Evolutionary conservation across 1,284 basidiomycete species (phyloP), one percentile per base, ranked within the genome.

Genomic region (Ustilago esculenta): DNA sequence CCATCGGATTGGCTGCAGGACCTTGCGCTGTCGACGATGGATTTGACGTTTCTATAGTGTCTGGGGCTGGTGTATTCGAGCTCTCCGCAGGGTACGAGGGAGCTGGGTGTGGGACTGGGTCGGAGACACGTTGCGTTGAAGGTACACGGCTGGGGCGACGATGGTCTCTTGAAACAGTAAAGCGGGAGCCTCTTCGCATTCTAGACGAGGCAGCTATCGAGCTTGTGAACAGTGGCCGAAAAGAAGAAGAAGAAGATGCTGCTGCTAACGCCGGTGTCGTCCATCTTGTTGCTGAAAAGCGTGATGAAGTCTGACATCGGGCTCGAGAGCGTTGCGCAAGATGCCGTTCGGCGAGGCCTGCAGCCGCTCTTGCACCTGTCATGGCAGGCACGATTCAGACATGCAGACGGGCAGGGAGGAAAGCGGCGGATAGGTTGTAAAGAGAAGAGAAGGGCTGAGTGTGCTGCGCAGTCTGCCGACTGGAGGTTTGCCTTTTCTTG

Each of bases 401-500:
- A n/a, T n/a, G n/a, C n/a, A n/a, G n/a, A n/a, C n/a, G n/a, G n/a
- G n/a, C n/a, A n/a, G n/a, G n/a, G n/a, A n/a, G n/a, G n/a, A n/a
- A n/a, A n/a, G n/a, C n/a, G n/a, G n/a, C n/a, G n/a, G n/a, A n/a
- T n/a, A n/a, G 35, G 35, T 34, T 53, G 21, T n/a, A n/a, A 11
- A 14, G 17, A 23, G 24, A 18, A 37, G n/a, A n/a, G n/a, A n/a
- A n/a, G n/a, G n/a, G 27, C 27, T 29, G 29, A n/a, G 29, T 24
- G 10, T 17, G 32, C 25, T 43, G 40, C 40, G 43, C 49, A 1
- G 5, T 27, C 24, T 18, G 30, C 14, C 25, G 48, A 60, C 45
- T 60, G 57, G 57, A 60, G 57, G 50, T 60, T 44, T n/a, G 30
- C 14, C 6, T 17, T 17, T 43, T 40, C 36, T 30, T 37, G 32